Percentiles rank a stretch among this genome's conserved stretches.
These are phyloP conservation scores for Rhodotorula glutinis DNA, from an alignment of 1,284 basidiomycete species.

Conservation along the genomic window DNA sequence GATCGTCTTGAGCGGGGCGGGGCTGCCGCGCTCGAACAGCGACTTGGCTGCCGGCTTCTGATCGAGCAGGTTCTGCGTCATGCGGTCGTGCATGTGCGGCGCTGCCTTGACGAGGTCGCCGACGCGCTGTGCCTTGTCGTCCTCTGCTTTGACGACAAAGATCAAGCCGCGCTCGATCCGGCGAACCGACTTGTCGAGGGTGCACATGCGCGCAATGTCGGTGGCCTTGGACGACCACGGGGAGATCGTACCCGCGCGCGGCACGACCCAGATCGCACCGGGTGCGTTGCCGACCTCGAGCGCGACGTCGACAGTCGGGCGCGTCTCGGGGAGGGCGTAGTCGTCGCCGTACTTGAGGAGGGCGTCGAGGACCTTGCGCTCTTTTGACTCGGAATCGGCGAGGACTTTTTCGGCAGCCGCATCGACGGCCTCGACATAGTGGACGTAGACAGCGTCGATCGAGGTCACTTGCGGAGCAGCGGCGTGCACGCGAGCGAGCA, in stretches of 20 bases:
- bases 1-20: conserved; percentile 69
- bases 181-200: conserved; percentile 65
- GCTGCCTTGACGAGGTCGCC: conserved; percentile 53
- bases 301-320: conserved; percentile 49
- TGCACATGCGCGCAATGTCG: conserved; percentile 86
- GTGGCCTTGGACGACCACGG: conserved; percentile 99
- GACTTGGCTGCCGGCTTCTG: conserved; percentile 59
- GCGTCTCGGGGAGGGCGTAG: conserved; percentile 56
- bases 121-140: conserved; percentile 45
- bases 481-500: conserved; percentile 64
- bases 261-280: conserved; percentile 65
- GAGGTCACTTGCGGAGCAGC: conserved; percentile 59
- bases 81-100: conserved; percentile 82
- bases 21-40: conserved; percentile 69
- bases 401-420: conserved; percentile 57
- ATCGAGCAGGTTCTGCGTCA: conserved; percentile 79
- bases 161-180: conserved; percentile 80
- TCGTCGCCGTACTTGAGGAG: conserved; percentile 88
- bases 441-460: conserved; percentile 80
- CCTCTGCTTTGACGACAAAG: conserved; percentile 62
- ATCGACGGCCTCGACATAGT: conserved; percentile 70
- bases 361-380: conserved; percentile 62
- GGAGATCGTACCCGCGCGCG: conserved; percentile 68
- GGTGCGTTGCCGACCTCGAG: conserved; percentile 19
- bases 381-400: conserved; percentile 51